These are phyloP conservation scores for Quercus alba DNA, from an alignment of 306 rosid genomes.

Conservation along the genomic window DNA sequence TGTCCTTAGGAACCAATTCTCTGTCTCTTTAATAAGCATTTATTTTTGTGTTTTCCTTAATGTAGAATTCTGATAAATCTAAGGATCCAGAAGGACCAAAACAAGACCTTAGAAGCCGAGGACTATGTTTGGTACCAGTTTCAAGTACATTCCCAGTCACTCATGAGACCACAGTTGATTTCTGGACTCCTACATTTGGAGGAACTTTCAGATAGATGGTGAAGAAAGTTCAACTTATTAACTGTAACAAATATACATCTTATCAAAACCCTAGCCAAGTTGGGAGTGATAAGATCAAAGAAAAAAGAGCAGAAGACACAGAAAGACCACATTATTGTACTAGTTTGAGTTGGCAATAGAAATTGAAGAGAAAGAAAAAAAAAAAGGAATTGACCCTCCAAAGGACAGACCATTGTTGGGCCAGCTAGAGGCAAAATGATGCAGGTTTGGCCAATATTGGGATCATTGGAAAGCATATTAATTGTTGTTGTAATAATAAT, in stretches of 20 bases:
- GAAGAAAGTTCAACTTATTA: conserved; percentile 18
- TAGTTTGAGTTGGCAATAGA: conserved; percentile 35
- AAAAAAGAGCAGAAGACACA: conserved; percentile 12
- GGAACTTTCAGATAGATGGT: conserved; percentile 65
- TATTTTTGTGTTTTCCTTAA: not conserved
- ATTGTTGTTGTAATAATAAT: conserved; percentile 39
- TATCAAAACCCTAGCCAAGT: conserved; percentile 66
- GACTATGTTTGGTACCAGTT: conserved; percentile 91
- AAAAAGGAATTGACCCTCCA: conserved; percentile 54
- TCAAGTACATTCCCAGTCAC: conserved; percentile 90
- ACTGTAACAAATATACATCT: conserved; percentile 44
- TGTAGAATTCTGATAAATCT: conserved; percentile 64
- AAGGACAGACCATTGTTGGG: conserved; percentile 48
- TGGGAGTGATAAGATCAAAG: conserved; percentile 60
- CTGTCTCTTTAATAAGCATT: not conserved
- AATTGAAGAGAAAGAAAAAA: conserved; percentile 31
- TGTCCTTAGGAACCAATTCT: no score
- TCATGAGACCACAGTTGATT: conserved; percentile 85
- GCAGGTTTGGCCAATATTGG: conserved; percentile 44
- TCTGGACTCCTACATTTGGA: conserved; percentile 95
- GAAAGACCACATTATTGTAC: conserved; percentile 42
- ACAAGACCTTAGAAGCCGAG: conserved; percentile 91
- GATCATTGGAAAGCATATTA: conserved; percentile 45
- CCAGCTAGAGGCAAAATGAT: conserved; percentile 56
- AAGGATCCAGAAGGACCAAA: conserved; percentile 69